Conservation (phyloP, 1,139 yeast species). For the Zygosaccharomyces pseudobailii region DNA sequence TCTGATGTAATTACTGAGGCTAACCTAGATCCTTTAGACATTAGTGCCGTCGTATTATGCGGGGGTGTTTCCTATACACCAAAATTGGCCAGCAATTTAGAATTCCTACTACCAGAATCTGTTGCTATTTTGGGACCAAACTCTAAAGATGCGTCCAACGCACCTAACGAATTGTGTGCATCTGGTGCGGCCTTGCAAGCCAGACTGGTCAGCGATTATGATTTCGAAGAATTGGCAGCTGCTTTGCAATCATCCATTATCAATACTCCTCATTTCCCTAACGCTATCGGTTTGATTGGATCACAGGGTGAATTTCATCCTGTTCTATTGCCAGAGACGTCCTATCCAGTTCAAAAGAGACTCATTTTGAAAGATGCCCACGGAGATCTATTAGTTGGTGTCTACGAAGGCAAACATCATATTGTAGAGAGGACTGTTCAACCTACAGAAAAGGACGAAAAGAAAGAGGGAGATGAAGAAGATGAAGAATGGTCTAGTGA, state of each 20-base stretch:
- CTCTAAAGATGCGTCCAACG: slow-evolving; percentile 68
- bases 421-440: slow-evolving; percentile 74
- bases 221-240: slow-evolving; percentile 80
- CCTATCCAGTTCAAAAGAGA: slow-evolving; percentile 85
- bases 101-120: slow-evolving; percentile 72
- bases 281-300: slow-evolving; percentile 81
- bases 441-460: slow-evolving; percentile 50
- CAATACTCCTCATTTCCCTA: slow-evolving; percentile 80
- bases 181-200: slow-evolving; percentile 99
- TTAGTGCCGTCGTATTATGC: slow-evolving; percentile 84
- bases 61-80: slow-evolving; percentile 96
- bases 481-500: slow-evolving; percentile 47
- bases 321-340: slow-evolving; percentile 76
- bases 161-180: slow-evolving; percentile 81
- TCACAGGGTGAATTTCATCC: slow-evolving; percentile 70
- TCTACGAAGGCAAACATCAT: slow-evolving; percentile 81
- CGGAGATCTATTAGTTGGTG: slow-evolving; percentile 60
- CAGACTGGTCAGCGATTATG: slow-evolving; percentile 71
- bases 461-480: slow-evolving; percentile 48
- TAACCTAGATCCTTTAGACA: slow-evolving; percentile 74
- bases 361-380: slow-evolving; percentile 60
- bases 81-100: slow-evolving; percentile 74
- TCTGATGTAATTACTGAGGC: slow-evolving; percentile 77
- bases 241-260: slow-evolving; percentile 81
- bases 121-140: slow-evolving; percentile 75